These are phyloP conservation scores for Leccinum variabile DNA, from an alignment of 1,284 basidiomycete species.

Conservation along the genomic window DNA sequence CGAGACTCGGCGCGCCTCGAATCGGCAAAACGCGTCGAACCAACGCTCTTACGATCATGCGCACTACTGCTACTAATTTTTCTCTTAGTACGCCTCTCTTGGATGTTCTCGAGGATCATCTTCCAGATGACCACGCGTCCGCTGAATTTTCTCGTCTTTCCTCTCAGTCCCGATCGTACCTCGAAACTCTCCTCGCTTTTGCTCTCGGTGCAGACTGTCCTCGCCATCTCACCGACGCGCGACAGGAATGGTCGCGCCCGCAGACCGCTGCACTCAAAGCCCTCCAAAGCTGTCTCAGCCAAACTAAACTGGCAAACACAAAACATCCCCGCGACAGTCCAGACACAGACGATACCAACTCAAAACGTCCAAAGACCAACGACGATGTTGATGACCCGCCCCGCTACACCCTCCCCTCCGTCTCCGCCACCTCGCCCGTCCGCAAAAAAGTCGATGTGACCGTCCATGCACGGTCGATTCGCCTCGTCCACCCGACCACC, in stretches of 20 bases:
- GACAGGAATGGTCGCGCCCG: slow-evolving; percentile 22
- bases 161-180: not conserved
- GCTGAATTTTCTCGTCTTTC: not conserved
- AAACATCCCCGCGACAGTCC: slow-evolving; percentile 28
- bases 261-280: slow-evolving; percentile 30
- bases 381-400: slow-evolving; percentile 39
- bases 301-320: not conserved
- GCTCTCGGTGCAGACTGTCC: slow-evolving; percentile 34
- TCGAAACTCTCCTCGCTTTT: slow-evolving; percentile 33
- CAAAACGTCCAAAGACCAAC: slow-evolving; percentile 27
- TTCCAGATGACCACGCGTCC: not conserved
- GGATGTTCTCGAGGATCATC: not conserved
- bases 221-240: slow-evolving; percentile 9
- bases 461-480: slow-evolving; percentile 48
- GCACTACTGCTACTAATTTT: too few relatives aligned
- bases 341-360: slow-evolving; percentile 10
- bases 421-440: slow-evolving; percentile 65
- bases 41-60: not conserved
- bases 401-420: slow-evolving; percentile 53
- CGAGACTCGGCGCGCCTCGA: not conserved
- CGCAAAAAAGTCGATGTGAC: slow-evolving; percentile 69
- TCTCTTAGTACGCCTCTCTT: too few relatives aligned
- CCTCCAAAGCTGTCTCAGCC: slow-evolving; percentile 14
- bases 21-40: too few relatives aligned
- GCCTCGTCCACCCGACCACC: slow-evolving; percentile 49